These are phyloP conservation scores for Fusarium pseudograminearum DNA, from an alignment of 2,329 filamentous ascomycete species.

Conservation along the genomic window DNA sequence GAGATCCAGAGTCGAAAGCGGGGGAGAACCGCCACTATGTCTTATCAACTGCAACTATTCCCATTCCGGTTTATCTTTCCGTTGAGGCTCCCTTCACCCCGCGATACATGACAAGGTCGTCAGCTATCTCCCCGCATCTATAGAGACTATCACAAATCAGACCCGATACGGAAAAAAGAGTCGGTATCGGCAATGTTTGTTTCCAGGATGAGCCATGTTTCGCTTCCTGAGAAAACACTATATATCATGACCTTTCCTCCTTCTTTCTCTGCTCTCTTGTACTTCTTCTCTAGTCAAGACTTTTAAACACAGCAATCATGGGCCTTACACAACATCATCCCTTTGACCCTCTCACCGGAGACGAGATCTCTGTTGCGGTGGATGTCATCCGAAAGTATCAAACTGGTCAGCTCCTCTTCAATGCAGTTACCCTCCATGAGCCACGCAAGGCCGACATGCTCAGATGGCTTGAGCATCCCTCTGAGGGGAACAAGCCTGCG, in stretches of 20 bases:
- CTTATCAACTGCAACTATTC: conserved; percentile 21
- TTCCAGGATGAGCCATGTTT: conserved; percentile 18
- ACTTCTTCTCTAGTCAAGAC: not conserved
- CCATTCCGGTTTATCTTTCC: conserved; percentile 40
- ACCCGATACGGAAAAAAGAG: conserved; percentile 42
- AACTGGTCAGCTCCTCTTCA: conserved; percentile 77
- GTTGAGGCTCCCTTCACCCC: conserved; percentile 33
- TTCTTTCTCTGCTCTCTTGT: not conserved
- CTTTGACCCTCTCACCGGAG: conserved; percentile 65
- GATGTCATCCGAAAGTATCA: conserved; percentile 76
- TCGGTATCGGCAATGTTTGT: conserved; percentile 26
- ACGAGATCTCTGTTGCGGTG: conserved; percentile 75
- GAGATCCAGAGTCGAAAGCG: not conserved
- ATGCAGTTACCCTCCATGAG: conserved; percentile 86
- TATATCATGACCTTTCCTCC: conserved; percentile 18
- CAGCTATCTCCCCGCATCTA: conserved; percentile 5
- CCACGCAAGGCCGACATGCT: conserved; percentile 88
- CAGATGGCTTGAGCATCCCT: conserved; percentile 77
- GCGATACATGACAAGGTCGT: conserved; percentile 1
- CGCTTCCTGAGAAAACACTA: conserved; percentile 16
- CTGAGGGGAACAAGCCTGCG: conserved; percentile 70
- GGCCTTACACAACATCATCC: conserved; percentile 39
- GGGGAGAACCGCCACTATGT: conserved; percentile 10
- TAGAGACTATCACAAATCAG: conserved; percentile 11
- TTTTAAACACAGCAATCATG: conserved; percentile 22